A percentile compares a stretch with the other conserved stretches of the same genome.
phyloP scores from a whole-genome alignment of 2,329 filamentous ascomycete species.

The Cryphonectria japonica region DNA sequence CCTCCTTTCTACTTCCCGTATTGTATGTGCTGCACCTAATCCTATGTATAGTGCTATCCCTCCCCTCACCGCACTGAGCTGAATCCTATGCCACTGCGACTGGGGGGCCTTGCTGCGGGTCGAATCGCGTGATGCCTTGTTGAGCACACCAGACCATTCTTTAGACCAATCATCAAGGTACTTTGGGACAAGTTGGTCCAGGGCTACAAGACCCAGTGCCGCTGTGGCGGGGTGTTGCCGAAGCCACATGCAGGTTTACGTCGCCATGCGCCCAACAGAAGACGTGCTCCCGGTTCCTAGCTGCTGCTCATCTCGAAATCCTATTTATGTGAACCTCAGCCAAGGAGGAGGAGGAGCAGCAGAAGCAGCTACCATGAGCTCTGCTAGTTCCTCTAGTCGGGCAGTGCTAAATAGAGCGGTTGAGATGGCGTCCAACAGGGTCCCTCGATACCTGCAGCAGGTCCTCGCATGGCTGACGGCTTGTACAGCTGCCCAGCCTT shows the following conservation, averaged over 20 bases:
- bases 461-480: constrained; percentile 22
- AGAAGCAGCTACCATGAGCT: not conserved
- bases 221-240: constrained; percentile 9
- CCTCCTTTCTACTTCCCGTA: not conserved
- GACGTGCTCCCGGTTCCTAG: constrained; percentile 5
- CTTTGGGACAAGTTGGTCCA: not conserved
- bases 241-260: constrained; percentile 14
- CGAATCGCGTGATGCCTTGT: constrained; percentile 10
- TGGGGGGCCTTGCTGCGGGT: constrained; percentile 13
- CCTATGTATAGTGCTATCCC: not conserved
- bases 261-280: constrained; percentile 18
- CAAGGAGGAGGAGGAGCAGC: not conserved
- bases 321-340: constrained; percentile 4
- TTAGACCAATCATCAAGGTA: constrained; percentile 2
- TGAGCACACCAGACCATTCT: not conserved
- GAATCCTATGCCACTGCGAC: not conserved
- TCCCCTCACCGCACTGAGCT: constrained; percentile 4
- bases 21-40: not conserved
- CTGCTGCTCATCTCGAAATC: not conserved
- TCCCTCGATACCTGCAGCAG: constrained; percentile 24
- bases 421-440: constrained; percentile 17
- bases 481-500: constrained; percentile 21
- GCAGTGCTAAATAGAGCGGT: not conserved
- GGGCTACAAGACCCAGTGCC: not conserved
- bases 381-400: not conserved